phyloP scores from a whole-genome alignment of 202 grass and related monocot species.

The Setaria italica region DNA sequence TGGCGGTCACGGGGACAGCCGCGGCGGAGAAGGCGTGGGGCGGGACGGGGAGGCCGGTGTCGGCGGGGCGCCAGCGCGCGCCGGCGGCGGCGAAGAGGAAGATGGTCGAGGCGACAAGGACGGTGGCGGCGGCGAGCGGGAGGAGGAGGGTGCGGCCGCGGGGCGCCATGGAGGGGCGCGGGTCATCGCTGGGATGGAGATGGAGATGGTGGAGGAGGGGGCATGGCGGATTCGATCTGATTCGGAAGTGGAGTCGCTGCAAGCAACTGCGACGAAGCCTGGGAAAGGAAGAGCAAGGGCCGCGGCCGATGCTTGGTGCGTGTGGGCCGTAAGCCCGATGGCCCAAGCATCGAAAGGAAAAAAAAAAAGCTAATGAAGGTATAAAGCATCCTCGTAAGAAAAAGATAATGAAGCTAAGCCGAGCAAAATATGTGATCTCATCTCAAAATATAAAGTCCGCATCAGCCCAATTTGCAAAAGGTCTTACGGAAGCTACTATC shows the following conservation, averaged over 20 bases:
- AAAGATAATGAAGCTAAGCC: too few relatives aligned
- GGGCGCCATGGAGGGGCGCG: slow-evolving; percentile 38
- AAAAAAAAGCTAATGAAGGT: too few relatives aligned
- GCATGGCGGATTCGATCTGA: slow-evolving; percentile 19
- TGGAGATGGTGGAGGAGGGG: background rate
- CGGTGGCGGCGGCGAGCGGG: slow-evolving; percentile 54
- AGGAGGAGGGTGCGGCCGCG: slow-evolving; percentile 51
- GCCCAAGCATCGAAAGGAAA: too few relatives aligned
- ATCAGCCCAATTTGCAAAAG: too few relatives aligned
- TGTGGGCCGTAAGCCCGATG: too few relatives aligned
- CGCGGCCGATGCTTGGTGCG: too few relatives aligned
- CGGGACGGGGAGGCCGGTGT: slow-evolving; percentile 52
- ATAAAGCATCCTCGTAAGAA: too few relatives aligned
- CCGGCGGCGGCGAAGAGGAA: slow-evolving; percentile 57
- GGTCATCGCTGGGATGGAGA: slow-evolving; percentile 37
- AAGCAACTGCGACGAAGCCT: too few relatives aligned
- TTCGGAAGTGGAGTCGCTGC: background rate
- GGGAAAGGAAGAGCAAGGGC: too few relatives aligned
- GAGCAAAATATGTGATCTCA: too few relatives aligned
- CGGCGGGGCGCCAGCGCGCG: slow-evolving; percentile 52
- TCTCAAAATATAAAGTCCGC: too few relatives aligned
- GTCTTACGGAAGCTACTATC: too few relatives aligned
- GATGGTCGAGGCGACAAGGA: slow-evolving; percentile 64
- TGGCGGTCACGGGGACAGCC: background rate
- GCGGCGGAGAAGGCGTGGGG: background rate